Evolutionary conservation across 1,284 basidiomycete species (phyloP), one percentile per base, ranked within the genome.

Genomic region (Leccinum variabile): DNA sequence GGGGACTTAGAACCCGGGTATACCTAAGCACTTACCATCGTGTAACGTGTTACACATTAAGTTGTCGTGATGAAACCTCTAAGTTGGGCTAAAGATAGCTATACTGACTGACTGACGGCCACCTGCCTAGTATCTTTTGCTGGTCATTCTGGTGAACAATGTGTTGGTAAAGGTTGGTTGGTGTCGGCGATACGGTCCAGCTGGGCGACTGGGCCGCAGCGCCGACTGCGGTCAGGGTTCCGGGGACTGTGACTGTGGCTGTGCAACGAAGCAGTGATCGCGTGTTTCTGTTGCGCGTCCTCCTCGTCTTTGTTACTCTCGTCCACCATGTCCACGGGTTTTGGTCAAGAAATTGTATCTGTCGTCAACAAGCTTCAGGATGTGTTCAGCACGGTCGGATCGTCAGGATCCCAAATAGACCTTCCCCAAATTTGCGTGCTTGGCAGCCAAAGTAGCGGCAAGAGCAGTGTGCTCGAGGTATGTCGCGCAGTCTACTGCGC

Each of bases 401-500:
- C 88, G 18, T 88, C 84, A 56, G 86, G 86, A 59, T 81, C 87
- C 52, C 82, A 85, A 75, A 91, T 93, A 82, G 91, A 93, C 84
- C 80, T 93, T 63, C 91, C 91, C 30, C 91, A 93, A 79, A 93
- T 93, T 77, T 93, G 91, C 69, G 91, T 93, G 55, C 82, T 93
- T 39, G 91, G 91, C 49, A 91, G 90, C 77, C 91, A 93, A 76
- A 92, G 90, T 79, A 92, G 90, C 69, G 91, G 91, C 65, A 93
- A 93, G 81, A 93, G 91, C 82, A 91, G 89, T 79, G 91, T 92
- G 58, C 82, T 92, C 57, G 91, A 92, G 86, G 90, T 91, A 69
- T 62, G 82, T 70, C 25, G 16, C 41, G 35, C 56, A 8, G 10
- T 62, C 58, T 16, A 57, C 67, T 59, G 37, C 55, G 22, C 25